Evolutionary conservation across 805 yeast species (phyloP), one percentile per base, ranked within the genome.

Genomic region (Nakazawaea holstii): DNA sequence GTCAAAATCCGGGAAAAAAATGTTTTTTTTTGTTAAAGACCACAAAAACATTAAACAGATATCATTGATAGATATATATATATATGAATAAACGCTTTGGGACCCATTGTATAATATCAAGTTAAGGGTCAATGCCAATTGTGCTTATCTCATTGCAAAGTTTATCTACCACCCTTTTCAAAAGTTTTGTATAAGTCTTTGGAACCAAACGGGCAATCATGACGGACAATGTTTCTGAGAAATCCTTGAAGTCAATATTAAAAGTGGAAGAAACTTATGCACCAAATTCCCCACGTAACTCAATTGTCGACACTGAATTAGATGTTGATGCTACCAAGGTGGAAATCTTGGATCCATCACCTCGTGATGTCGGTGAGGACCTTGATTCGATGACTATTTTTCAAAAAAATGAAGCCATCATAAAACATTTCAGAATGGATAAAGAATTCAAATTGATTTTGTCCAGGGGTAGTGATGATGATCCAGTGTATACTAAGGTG

Each of bases 401-500:
- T 8, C 26, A 33, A n/a, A 39, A 27, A 33, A 45, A 32, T 28
- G 36, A 33, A 20, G 48, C 36, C 6, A 32, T 45, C 20, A 45
- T 39, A 10, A 32, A 45, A 20, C 24, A 39, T 33, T 45, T 39
- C 30, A 29, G 33, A 13, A n/a, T 45, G 15, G 43, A 45, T 33
- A 33, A 39, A 20, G 35, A 39, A 24, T 46, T 35, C 44, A 24
- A 30, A 24, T 15, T 13, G 13, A 20, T 35, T 2, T n/a, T 20
- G 3, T 10, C 37, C 11, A 26, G 11, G 27, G 35, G 49, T 3
- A 15, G 29, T 11, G 10, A n/a, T 14, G 32, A 41, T 10, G 46
- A 46, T 15, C 49, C 49, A 8, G 7, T 47, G 6, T 47, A 47
- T 39, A 13, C 40, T 8, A 47, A 37, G 27, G 49, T 47, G 10